Evolutionary conservation across 2,329 filamentous ascomycete species (phyloP).

Genomic region (Colletotrichum echinochloae): DNA sequence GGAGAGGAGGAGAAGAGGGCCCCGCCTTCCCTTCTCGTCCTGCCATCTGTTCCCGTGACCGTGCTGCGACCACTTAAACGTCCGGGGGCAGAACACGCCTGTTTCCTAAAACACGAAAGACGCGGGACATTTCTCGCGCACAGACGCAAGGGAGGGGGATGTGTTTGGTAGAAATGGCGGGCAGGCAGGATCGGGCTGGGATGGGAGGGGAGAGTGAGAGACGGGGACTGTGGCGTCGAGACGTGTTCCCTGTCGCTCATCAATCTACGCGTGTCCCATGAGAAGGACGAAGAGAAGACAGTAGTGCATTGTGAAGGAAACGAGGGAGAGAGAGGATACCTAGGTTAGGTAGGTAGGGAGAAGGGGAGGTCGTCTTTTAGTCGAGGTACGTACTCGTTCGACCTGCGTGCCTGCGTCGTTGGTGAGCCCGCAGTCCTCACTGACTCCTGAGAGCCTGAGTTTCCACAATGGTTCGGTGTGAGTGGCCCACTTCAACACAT

Average conservation of each 20-base stretch:
- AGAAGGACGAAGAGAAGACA: not conserved
- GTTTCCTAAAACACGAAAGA: conserved; percentile 18
- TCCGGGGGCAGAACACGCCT: conserved; percentile 13
- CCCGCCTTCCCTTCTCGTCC: conserved; percentile 38
- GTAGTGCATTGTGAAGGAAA: not conserved
- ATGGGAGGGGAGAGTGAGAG: not conserved
- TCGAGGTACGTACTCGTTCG: not conserved
- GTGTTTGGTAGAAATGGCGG: conserved; percentile 11
- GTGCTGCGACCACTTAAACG: conserved; percentile 39
- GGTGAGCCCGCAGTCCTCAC: not conserved
- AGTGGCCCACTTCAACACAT: not conserved
- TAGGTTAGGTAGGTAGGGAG: not conserved
- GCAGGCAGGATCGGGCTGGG: not conserved
- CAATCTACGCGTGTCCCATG: conserved; percentile 6
- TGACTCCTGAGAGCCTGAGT: conserved; percentile 5
- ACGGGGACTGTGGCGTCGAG: conserved; percentile 1
- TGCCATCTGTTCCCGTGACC: conserved; percentile 30
- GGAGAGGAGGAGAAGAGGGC: not conserved
- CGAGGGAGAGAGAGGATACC: not conserved
- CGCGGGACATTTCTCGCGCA: conserved; percentile 7
- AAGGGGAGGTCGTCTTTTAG: not conserved
- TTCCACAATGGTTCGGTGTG: not conserved
- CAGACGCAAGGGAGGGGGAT: not conserved
- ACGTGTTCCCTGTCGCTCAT: conserved; percentile 20
- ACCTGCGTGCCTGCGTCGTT: not conserved